phyloP scores from a whole-genome alignment of 2,329 filamentous ascomycete species.

The Cytospora paraplurivora region DNA sequence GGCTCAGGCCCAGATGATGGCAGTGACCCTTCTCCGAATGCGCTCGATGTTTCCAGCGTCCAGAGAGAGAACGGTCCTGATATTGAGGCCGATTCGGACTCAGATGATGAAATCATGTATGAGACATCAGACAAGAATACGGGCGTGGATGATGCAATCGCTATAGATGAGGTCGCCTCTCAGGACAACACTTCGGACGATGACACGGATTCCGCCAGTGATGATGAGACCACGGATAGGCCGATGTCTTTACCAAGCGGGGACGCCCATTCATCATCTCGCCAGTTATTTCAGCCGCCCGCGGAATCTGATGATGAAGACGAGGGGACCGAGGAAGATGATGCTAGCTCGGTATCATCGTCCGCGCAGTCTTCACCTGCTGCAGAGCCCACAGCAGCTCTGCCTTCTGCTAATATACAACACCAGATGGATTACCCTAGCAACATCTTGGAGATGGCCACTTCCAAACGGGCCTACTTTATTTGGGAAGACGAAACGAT shows the following conservation, averaged over 20 bases:
- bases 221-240: slow-evolving; percentile 10
- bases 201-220: slow-evolving; percentile 14
- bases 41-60: neutral
- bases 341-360: slow-evolving; percentile 8
- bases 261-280: neutral
- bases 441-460: slow-evolving; percentile 11
- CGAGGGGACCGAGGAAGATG: slow-evolving; percentile 3
- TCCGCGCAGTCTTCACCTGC: slow-evolving; percentile 8
- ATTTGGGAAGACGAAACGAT: slow-evolving; percentile 7
- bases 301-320: slow-evolving; percentile 16
- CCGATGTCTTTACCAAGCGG: neutral
- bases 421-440: slow-evolving; percentile 13
- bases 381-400: slow-evolving; percentile 11
- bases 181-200: slow-evolving; percentile 9
- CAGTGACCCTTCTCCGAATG: neutral
- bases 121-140: slow-evolving; percentile 7
- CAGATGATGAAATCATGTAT: slow-evolving; percentile 27
- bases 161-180: neutral
- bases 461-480: slow-evolving; percentile 9
- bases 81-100: neutral
- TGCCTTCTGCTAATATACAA: slow-evolving; percentile 18
- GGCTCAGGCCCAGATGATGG: neutral
- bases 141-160: neutral
- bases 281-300: slow-evolving; percentile 23
- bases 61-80: neutral